Percentiles rank a stretch among this genome's conserved stretches.
Evolutionary conservation across 805 yeast species (phyloP).

Genomic region (Saccharomycopsis fodiens): DNA sequence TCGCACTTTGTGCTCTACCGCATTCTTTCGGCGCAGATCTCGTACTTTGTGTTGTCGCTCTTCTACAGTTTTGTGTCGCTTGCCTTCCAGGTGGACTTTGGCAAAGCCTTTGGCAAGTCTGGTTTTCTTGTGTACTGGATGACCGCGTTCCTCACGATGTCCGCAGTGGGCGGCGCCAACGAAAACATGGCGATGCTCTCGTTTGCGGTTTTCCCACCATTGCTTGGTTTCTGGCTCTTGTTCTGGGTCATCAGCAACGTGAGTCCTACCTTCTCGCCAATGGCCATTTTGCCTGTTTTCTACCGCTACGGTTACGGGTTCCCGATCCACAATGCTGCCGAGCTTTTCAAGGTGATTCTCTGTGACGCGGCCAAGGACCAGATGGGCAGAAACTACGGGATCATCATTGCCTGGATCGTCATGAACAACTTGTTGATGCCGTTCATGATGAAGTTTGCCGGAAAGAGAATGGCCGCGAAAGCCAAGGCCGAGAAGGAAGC

Average conservation of each 20-base stretch:
- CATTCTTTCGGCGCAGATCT: conserved; percentile 35
- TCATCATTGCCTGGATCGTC: conserved; percentile 54
- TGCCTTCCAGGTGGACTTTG: conserved; percentile 53
- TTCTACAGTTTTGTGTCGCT: conserved; percentile 47
- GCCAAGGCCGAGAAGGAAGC: conserved; percentile 12
- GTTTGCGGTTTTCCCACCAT: conserved; percentile 48
- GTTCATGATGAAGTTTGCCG: conserved; percentile 36
- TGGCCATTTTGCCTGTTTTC: conserved; percentile 28
- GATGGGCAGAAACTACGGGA: conserved; percentile 54
- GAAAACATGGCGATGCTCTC: conserved; percentile 48
- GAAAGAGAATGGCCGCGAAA: conserved; percentile 30
- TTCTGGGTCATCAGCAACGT: conserved; percentile 57
- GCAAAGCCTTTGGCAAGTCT: conserved; percentile 44
- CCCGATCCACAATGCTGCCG: conserved; percentile 63
- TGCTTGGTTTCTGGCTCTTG: conserved; percentile 60
- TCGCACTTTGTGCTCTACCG: conserved; percentile 43
- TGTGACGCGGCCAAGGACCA: conserved; percentile 49
- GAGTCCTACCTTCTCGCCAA: conserved; percentile 53
- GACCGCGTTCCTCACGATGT: conserved; percentile 49
- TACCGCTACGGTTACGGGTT: conserved; percentile 55
- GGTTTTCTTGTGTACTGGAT: conserved; percentile 68
- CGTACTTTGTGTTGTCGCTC: conserved; percentile 46
- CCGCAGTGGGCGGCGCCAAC: conserved; percentile 61
- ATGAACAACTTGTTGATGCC: conserved; percentile 39
- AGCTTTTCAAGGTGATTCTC: conserved; percentile 51